Percentiles rank a stretch among this genome's conserved stretches.
phyloP scores from a whole-genome alignment of 352 stramenopile species.

The Phytophthora pseudosyringae region DNA sequence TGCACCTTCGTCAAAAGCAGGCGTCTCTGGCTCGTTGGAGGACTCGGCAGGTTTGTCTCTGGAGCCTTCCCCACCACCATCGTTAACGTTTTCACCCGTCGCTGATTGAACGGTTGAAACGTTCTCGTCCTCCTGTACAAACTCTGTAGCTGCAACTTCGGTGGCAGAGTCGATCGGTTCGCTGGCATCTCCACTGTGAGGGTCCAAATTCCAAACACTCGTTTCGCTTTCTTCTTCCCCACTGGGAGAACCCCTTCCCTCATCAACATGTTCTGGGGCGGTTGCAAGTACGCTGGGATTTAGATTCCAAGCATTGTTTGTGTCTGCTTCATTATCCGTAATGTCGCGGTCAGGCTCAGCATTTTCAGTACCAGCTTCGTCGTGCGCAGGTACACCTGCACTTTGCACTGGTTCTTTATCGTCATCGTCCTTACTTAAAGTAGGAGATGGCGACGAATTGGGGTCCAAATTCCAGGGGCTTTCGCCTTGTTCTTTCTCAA shows the following conservation, averaged over 20 bases:
- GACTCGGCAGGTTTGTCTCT: background rate
- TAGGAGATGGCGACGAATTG: background rate
- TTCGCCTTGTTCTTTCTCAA: background rate
- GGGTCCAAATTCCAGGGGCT: constrained; percentile 20
- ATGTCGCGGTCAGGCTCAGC: background rate
- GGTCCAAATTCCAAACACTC: constrained; percentile 28
- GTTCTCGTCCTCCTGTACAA: constrained; percentile 5
- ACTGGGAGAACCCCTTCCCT: background rate
- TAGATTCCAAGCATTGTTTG: constrained; percentile 25
- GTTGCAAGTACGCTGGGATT: background rate
- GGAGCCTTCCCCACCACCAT: background rate
- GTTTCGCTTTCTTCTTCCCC: background rate
- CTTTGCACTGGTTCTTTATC: background rate
- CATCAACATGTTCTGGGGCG: background rate
- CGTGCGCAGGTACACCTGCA: background rate
- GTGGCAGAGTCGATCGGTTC: constrained; percentile 1
- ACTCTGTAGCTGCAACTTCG: background rate
- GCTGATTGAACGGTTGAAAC: background rate
- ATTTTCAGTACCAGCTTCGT: background rate
- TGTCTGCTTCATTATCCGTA: background rate
- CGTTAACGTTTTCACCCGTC: background rate
- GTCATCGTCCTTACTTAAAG: background rate
- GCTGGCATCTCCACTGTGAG: constrained; percentile 20
- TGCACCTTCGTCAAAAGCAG: background rate
- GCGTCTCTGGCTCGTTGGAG: background rate